These are phyloP conservation scores for Albophoma yamanashiensis DNA, from an alignment of 2,329 filamentous ascomycete genomes.

Conservation along the genomic window DNA sequence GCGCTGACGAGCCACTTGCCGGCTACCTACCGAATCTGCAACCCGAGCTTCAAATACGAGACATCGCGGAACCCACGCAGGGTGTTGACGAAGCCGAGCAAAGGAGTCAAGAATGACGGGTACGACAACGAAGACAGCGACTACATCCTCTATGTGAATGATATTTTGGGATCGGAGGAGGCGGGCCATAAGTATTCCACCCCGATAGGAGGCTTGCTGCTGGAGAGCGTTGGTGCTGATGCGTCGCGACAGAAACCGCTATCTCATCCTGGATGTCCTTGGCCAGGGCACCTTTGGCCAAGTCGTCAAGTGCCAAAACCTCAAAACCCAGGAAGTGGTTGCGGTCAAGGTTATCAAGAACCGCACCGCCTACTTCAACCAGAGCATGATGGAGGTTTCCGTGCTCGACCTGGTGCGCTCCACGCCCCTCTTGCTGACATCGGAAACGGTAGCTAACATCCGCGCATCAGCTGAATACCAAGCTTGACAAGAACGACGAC, in stretches of 20 bases:
- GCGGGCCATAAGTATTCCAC: constrained; percentile 77
- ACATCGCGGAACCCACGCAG: constrained; percentile 91
- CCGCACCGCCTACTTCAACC: constrained; percentile 97
- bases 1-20: constrained; percentile 88
- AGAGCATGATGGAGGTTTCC: constrained; percentile 99
- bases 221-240: background rate
- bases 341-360: constrained; percentile 99
- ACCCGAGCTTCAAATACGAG: constrained; percentile 96
- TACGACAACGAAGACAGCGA: constrained; percentile 99
- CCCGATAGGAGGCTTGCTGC: background rate
- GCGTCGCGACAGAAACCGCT: constrained; percentile 60
- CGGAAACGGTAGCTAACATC: constrained; percentile 12
- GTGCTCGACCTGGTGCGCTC: constrained; percentile 76
- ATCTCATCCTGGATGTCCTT: constrained; percentile 91
- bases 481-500: constrained; percentile 98
- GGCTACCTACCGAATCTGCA: constrained; percentile 95
- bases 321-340: constrained; percentile 97
- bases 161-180: constrained; percentile 95
- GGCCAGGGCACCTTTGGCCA: constrained; percentile 97
- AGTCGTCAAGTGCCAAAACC: constrained; percentile 96
- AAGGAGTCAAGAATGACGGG: constrained; percentile 95
- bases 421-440: background rate
- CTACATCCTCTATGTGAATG: constrained; percentile 98
- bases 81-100: constrained; percentile 96
- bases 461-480: constrained; percentile 69